Base-by-base conservation (phyloP, 495 filamentous ascomycete species). In the Chlorociboria aeruginascens region DNA sequence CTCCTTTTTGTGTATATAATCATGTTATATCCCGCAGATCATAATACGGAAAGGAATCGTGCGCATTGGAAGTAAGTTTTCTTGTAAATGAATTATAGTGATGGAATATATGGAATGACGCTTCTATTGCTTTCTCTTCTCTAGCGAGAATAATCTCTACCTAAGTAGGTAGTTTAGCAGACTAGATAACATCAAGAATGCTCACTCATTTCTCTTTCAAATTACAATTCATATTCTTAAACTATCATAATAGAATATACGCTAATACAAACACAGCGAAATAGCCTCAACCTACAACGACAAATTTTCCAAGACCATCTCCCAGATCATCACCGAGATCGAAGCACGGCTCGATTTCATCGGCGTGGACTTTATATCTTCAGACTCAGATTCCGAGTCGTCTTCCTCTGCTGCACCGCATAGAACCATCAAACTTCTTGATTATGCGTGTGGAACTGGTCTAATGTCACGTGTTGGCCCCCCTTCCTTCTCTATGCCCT, bases 361-460 rank as follows among this genome's bases (percentile, higher is more conserved):
- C 13, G 55, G 53, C n/a, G 55, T 51, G 17, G 49, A 56, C 14
- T 58, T n/a, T 55, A 61, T n/a, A n/a, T 13, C 33, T 25, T 46
- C 47, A 3, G 44, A 35, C 0, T 45, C 46, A 9, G 45, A 54
- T 16, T 17, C 46, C 2, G 36, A 35, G 11, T 52, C 40, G 3
- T 36, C 43, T 8, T 29, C 36, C 7, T 13, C 25, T 7, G 1
- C 38, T 38, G 31, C 1, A 6, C 45, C 52, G 29, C 47, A 49
- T 16, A 46, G 36, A 20, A 16, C 40, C 11, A 46, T 61, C 17
- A 40, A 41, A 29, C 17, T 61, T 9, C 48, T 61, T 7, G 58
- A 61, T 40, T 61, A 61, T 52, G 58, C 58, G 3, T 61, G 58
- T 43, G 58, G 58, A 11, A 59, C 58, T 28, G 58, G 58, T 17